Percentiles rank a stretch among this genome's conserved stretches.
phyloP scores from a whole-genome alignment of 306 rosid genomes.

The Cicer arietinum region DNA sequence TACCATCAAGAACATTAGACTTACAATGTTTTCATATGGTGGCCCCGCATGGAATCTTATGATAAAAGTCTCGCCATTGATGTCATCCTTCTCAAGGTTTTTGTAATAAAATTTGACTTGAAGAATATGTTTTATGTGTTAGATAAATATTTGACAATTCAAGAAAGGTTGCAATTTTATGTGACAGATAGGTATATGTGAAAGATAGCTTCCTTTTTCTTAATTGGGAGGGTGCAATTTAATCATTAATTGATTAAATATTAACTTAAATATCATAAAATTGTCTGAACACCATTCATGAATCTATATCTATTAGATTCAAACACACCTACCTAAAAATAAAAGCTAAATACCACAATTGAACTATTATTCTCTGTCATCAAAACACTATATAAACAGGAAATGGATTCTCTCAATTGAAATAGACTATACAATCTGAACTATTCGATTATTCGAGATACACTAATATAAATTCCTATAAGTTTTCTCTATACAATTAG shows the following conservation, averaged over 20 bases:
- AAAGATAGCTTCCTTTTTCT: neutral
- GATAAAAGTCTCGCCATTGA: conserved; percentile 86
- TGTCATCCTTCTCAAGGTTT: conserved; percentile 75
- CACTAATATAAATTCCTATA: conserved; percentile 41
- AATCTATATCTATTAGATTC: conserved; percentile 26
- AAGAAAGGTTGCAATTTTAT: neutral
- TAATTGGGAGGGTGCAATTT: neutral
- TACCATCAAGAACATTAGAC: conserved; percentile 41
- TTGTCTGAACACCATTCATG: conserved; percentile 31
- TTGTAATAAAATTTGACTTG: neutral
- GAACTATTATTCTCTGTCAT: conserved; percentile 19
- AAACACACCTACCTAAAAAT: conserved; percentile 40
- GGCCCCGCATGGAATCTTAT: conserved; percentile 96
- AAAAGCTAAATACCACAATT: conserved; percentile 33
- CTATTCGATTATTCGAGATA: neutral
- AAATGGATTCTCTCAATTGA: too few species aligned
- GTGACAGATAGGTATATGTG: neutral
- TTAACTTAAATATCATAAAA: conserved; percentile 12
- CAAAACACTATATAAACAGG: conserved; percentile 27
- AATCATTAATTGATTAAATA: neutral
- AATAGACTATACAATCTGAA: neutral
- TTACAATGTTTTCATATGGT: conserved; percentile 90
- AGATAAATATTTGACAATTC: neutral
- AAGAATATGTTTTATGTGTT: neutral
- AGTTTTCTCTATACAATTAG: conserved; percentile 39